Percentiles rank a stretch among this genome's conserved stretches.
Evolutionary conservation across 495 filamentous ascomycete species (phyloP).

Genomic region (Hypoxylon intermedium): DNA sequence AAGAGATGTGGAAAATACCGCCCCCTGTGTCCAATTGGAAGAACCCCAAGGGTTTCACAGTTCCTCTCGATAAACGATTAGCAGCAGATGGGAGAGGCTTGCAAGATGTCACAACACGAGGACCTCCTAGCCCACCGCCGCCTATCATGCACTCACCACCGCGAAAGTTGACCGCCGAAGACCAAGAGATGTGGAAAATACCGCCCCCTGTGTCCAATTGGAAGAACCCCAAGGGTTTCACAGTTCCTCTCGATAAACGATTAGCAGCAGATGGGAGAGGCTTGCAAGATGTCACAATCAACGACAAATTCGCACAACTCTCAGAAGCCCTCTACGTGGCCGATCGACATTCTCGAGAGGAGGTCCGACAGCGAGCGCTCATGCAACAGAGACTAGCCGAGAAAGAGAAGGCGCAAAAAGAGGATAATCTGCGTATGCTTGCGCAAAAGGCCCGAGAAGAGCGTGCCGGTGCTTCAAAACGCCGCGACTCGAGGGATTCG

Average conservation of each 20-base stretch:
- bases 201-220: slow-evolving; percentile 95
- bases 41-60: slow-evolving; percentile 98
- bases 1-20: slow-evolving; percentile 95
- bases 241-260: slow-evolving; percentile 94
- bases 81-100: slow-evolving; percentile 94
- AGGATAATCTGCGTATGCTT: slow-evolving; percentile 87
- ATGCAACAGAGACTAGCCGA: slow-evolving; percentile 98
- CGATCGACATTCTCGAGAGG: slow-evolving; percentile 92
- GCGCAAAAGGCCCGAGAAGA: slow-evolving; percentile 93
- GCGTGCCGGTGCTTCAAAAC: slow-evolving; percentile 62
- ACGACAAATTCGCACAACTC: slow-evolving; percentile 98
- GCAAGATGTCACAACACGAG: slow-evolving; percentile 92
- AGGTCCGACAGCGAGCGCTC: slow-evolving; percentile 86
- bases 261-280: slow-evolving; percentile 94
- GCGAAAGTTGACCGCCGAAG: slow-evolving; percentile 92
- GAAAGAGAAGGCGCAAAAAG: slow-evolving; percentile 92
- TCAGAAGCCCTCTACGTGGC: slow-evolving; percentile 93
- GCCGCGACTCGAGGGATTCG: slow-evolving; percentile 55
- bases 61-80: slow-evolving; percentile 93
- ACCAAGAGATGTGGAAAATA: slow-evolving; percentile 96
- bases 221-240: slow-evolving; percentile 99
- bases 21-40: slow-evolving; percentile 98
- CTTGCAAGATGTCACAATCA: slow-evolving; percentile 93
- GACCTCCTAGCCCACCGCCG: slow-evolving; percentile 86
- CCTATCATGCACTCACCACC: slow-evolving; percentile 96